Conservation (phyloP, 2,329 filamentous ascomycete species). For the Parascedosporium putredinis region DNA sequence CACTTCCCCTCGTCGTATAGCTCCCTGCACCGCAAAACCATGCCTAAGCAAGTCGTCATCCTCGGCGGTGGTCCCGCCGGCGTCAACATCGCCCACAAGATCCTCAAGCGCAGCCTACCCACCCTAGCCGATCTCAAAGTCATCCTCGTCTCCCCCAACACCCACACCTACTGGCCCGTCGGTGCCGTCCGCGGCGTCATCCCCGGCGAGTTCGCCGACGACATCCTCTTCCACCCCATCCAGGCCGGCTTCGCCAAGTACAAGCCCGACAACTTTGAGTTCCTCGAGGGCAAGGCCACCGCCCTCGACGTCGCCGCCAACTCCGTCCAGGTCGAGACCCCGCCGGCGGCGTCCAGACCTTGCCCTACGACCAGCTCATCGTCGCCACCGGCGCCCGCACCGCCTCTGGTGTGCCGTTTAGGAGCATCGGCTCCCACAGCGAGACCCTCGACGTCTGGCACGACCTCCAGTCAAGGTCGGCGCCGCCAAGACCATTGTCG, state of each 20-base stretch:
- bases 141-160: constrained; percentile 35
- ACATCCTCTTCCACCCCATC: constrained; percentile 27
- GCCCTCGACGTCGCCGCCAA: constrained; percentile 30
- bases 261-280: constrained; percentile 36
- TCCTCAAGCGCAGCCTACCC: constrained; percentile 32
- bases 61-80: constrained; percentile 38
- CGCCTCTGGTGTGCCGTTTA: constrained; percentile 32
- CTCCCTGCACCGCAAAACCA: not conserved
- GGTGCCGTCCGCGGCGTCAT: constrained; percentile 38
- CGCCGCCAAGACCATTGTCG: constrained; percentile 22
- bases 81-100: constrained; percentile 37
- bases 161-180: constrained; percentile 38
- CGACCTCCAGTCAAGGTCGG: constrained; percentile 25
- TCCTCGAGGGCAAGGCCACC: constrained; percentile 38
- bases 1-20: not conserved
- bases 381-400: constrained; percentile 29
- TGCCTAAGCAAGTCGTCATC: constrained; percentile 32
- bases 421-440: constrained; percentile 30
- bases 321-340: constrained; percentile 29
- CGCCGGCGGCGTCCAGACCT: constrained; percentile 20
- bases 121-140: constrained; percentile 30
- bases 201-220: constrained; percentile 28
- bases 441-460: constrained; percentile 29
- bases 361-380: constrained; percentile 42
- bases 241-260: constrained; percentile 37